A percentile compares a stretch with the other conserved stretches of the same genome.
phyloP scores from a whole-genome alignment of 2,329 filamentous ascomycete species.

The Intubia oerlemansii region DNA sequence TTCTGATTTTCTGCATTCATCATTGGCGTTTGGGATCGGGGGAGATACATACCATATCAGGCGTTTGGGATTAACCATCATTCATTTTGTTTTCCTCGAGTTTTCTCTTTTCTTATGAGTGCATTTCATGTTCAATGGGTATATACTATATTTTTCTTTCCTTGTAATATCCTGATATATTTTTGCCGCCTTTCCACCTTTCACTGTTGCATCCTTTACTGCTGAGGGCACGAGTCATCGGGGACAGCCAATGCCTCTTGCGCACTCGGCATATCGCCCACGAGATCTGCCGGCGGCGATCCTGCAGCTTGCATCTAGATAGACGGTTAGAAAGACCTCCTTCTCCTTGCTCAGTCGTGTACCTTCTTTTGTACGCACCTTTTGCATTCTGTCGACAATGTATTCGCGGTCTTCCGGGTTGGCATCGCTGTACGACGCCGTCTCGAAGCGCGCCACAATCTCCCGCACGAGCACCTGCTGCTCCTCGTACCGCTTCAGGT shows the following conservation, averaged over 20 bases:
- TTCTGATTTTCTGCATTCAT: not conserved
- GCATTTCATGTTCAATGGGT: no score
- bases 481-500: slow-evolving; percentile 59
- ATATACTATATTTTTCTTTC: no score
- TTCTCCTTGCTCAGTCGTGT: no score
- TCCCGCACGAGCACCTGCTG: slow-evolving; percentile 64
- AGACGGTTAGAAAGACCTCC: no score
- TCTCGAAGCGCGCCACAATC: slow-evolving; percentile 79
- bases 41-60: no score
- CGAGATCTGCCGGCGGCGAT: slow-evolving; percentile 72
- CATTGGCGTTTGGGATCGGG: not conserved
- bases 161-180: no score
- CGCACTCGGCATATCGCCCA: slow-evolving; percentile 72
- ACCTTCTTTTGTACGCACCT: slow-evolving; percentile 39
- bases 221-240: slow-evolving; percentile 40
- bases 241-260: slow-evolving; percentile 45
- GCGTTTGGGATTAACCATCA: no score
- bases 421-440: slow-evolving; percentile 58
- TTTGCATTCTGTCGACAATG: slow-evolving; percentile 95
- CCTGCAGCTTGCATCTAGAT: slow-evolving; percentile 87
- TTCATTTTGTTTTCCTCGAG: no score
- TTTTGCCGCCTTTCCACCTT: no score
- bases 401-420: slow-evolving; percentile 69
- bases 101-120: not conserved
- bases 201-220: slow-evolving; percentile 26